Percentiles rank a stretch among this genome's conserved stretches.
Evolutionary conservation across 164 flowering plant species (phyloP).

Genomic region (Stephania yunnanensis): DNA sequence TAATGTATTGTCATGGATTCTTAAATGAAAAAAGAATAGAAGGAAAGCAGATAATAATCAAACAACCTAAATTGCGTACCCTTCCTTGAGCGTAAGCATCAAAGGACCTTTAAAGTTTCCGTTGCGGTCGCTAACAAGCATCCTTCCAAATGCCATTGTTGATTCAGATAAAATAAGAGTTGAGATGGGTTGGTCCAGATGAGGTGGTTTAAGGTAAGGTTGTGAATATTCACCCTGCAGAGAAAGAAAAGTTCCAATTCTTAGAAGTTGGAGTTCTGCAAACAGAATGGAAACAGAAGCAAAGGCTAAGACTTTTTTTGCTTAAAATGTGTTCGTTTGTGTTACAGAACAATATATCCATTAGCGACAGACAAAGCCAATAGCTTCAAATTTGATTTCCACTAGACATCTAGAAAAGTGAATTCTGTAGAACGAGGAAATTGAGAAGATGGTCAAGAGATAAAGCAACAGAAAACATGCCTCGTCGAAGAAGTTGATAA

Average conservation of each 20-base stretch:
- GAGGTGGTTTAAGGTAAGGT: conserved; percentile 93
- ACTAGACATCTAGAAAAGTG: background rate
- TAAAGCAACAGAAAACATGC: conserved; percentile 26
- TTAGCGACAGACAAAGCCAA: background rate
- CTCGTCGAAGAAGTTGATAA: conserved; percentile 89
- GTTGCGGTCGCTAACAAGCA: conserved; percentile 51
- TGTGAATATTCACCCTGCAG: conserved; percentile 85
- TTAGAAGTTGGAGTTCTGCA: background rate
- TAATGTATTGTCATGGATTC: background rate
- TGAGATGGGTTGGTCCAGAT: conserved; percentile 81
- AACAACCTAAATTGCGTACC: conserved; percentile 42
- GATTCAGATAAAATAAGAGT: conserved; percentile 78
- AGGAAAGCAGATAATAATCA: conserved; percentile 5
- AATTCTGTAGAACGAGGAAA: background rate
- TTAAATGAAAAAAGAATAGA: background rate
- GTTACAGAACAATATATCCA: background rate
- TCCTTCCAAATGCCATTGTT: conserved; percentile 86
- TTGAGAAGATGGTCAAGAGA: background rate
- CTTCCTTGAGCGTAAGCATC: conserved; percentile 70
- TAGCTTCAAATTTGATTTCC: background rate
- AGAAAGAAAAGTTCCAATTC: background rate
- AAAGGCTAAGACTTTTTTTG: background rate
- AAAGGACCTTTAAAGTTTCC: conserved; percentile 85
- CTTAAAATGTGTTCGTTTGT: background rate
- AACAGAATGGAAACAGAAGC: conserved; percentile 3